phyloP scores from a whole-genome alignment of 331 rosid species.

The Quercus tomentella region DNA sequence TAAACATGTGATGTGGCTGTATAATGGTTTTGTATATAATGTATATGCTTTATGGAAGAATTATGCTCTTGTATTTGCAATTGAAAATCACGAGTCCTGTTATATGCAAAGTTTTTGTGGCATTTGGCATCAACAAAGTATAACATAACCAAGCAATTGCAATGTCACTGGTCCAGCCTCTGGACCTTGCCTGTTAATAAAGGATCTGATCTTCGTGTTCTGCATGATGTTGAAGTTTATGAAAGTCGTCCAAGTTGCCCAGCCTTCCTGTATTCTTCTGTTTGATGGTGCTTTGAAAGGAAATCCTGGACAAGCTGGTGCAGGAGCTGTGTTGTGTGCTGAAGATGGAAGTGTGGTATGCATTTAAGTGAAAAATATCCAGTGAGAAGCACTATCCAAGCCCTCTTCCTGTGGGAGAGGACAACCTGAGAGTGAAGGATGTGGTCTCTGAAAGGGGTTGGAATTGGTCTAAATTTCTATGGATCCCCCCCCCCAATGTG shows the following conservation, averaged over 20 bases:
- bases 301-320: conserved; percentile 90
- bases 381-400: background rate
- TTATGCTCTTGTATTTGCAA: background rate
- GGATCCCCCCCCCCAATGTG: too few relatives aligned
- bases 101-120: background rate
- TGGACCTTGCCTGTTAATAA: background rate
- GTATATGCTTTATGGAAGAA: background rate
- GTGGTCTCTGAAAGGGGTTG: too few relatives aligned
- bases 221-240: background rate
- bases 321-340: conserved; percentile 79
- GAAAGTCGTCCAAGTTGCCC: background rate
- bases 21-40: background rate
- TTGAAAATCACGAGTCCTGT: background rate
- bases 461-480: too few relatives aligned
- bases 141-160: background rate
- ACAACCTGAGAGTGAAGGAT: too few relatives aligned
- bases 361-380: background rate
- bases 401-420: too few relatives aligned
- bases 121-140: background rate
- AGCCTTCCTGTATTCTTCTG: conserved; percentile 61
- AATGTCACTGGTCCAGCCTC: background rate
- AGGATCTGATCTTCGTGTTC: too few relatives aligned
- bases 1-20: background rate
- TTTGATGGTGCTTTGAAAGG: conserved; percentile 93
- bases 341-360: conserved; percentile 64